phyloP scores from a whole-genome alignment of 2,329 filamentous ascomycete species.

The Cercospora nicotianae region DNA sequence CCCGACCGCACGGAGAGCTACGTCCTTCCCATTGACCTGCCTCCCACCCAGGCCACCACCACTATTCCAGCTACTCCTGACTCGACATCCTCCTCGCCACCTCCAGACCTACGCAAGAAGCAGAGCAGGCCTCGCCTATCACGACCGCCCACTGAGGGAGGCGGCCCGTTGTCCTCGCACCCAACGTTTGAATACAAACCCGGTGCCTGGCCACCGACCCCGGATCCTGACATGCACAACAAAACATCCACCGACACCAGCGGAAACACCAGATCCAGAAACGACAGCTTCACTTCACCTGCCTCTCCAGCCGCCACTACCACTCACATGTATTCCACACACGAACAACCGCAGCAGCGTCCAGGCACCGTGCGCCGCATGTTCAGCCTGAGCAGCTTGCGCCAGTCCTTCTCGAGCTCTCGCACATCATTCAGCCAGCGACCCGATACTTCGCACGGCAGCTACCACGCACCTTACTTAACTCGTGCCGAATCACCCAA shows the following conservation, averaged over 20 bases:
- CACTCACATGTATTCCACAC: slow-evolving; percentile 14
- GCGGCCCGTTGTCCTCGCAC: slow-evolving; percentile 39
- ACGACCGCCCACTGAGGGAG: slow-evolving; percentile 35
- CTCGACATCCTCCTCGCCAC: slow-evolving; percentile 28
- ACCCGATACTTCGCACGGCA: slow-evolving; percentile 22
- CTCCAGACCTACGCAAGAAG: slow-evolving; percentile 12
- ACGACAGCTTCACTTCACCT: slow-evolving; percentile 31
- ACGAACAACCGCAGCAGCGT: slow-evolving; percentile 19
- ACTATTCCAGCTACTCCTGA: slow-evolving; percentile 29
- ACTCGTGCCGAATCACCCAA: slow-evolving; percentile 26
- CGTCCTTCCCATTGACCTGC: slow-evolving; percentile 23
- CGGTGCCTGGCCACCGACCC: slow-evolving; percentile 29
- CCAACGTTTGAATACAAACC: slow-evolving; percentile 34
- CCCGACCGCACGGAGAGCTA: slow-evolving; percentile 17
- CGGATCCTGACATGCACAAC: slow-evolving; percentile 27
- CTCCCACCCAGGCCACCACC: slow-evolving; percentile 29
- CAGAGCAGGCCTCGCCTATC: slow-evolving; percentile 13
- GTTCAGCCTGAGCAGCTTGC: slow-evolving; percentile 37
- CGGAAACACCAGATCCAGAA: slow-evolving; percentile 25
- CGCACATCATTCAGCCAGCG: slow-evolving; percentile 35
- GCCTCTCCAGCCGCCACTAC: slow-evolving; percentile 17
- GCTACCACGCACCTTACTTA: slow-evolving; percentile 20
- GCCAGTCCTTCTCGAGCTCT: slow-evolving; percentile 40
- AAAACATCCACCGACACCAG: slow-evolving; percentile 20
- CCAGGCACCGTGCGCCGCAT: slow-evolving; percentile 36